Conservation (phyloP, 208 protist species). For the Trypanosomatidae sp. region DNA sequence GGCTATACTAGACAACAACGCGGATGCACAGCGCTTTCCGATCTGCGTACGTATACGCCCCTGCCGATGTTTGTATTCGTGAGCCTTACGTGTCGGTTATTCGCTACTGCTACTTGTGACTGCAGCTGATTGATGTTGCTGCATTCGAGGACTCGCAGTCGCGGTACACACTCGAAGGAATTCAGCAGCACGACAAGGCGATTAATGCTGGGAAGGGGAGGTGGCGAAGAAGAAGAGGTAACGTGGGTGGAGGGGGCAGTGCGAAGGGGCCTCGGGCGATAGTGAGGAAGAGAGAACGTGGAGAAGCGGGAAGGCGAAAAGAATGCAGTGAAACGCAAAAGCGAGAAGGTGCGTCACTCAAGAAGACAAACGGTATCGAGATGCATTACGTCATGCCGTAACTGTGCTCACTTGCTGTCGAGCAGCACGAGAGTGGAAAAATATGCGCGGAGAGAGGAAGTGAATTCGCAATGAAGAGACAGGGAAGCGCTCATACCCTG, state of each 20-base stretch:
- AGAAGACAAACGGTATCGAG: not conserved
- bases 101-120: not conserved
- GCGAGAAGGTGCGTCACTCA: not conserved
- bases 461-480: not conserved
- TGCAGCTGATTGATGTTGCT: not conserved
- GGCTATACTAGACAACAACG: not conserved
- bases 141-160: not conserved
- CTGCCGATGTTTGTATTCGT: slow-evolving; percentile 10
- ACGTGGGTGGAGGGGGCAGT: not conserved
- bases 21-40: not conserved
- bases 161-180: not conserved
- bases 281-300: not conserved
- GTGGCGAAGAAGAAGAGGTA: not conserved
- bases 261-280: not conserved
- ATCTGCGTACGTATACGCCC: not conserved
- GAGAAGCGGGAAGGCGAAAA: not conserved
- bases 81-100: not conserved
- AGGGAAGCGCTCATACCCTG: not conserved
- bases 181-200: not conserved
- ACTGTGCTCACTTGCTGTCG: not conserved
- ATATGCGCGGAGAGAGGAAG: no score
- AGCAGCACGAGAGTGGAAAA: not conserved
- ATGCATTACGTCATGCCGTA: not conserved
- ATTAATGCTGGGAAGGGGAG: not conserved
- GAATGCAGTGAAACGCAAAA: not conserved